Base-by-base conservation (phyloP, 2,329 filamentous ascomycete genomes). In the Phoma sp. region DNA sequence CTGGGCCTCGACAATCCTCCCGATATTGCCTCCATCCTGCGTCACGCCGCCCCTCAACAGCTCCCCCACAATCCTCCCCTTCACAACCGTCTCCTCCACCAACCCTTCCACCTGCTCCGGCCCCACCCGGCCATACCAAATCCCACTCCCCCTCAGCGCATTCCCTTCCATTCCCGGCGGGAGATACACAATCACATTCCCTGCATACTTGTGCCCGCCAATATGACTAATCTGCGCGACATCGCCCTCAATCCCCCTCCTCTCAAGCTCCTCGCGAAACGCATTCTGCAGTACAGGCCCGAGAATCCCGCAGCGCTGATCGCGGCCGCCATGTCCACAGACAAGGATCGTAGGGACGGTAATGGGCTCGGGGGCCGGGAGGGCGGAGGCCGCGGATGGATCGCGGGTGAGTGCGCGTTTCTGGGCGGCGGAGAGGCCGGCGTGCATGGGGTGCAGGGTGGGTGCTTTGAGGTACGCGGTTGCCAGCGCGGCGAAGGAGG, bases 251-350 rank as follows among this genome's bases (percentile, higher is more conserved):
- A 81, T 72, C 0, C 83, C 84, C 14, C 77, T 75, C 4, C 70
- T 73, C 2, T 74, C 73, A 5, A 93, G 71, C 64, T 85, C 82
- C 7, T 73, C 75, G 61, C 86, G 82, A 62, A 98, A 98, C 64
- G 92, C 88, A 0, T 75, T 75, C 62, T 85, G 79, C 11, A 98
- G 78, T 1, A 91, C 75, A 0, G 92, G 91, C 0, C 91, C 93
- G 59, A 93, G 80, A 22, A 90, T 77, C 0, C 95, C 93, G 68
- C 95, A 99, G 46, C 95, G 83, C 66, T 81, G 79, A 70, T 99
- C 95, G 9, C 95, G 82, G 2, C 87, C 86, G 11, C 88, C 89
- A 66, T 99, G 95, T 0, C 92, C 91, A 69, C 95, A 99, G 38
- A 97, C 88, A 18, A 98, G 77, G 27, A 99, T 84, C 1, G 60